A percentile compares a stretch with the other conserved stretches of the same genome.
Conservation (phyloP, 1,284 basidiomycete species). For the Moesziomyces parantarcticus region DNA sequence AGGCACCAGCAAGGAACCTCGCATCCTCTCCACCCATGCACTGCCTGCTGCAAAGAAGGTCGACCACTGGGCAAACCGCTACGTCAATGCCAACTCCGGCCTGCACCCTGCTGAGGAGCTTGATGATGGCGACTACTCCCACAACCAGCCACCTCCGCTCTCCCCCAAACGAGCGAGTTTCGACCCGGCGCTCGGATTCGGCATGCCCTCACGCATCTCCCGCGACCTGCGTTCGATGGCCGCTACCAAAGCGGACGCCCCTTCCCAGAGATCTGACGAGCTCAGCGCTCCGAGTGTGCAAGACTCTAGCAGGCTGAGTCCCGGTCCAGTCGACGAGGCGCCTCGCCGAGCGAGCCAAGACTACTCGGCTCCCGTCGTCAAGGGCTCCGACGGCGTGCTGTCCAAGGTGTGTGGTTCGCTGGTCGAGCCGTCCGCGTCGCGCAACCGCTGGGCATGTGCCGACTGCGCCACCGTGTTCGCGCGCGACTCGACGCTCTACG, state of each 20-base stretch:
- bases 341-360: constrained; percentile 21
- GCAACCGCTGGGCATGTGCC: constrained; percentile 52
- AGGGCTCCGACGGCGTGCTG: constrained; percentile 48
- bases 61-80: constrained; percentile 39
- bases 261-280: too few relatives aligned
- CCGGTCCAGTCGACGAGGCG: neutral
- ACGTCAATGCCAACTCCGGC: constrained; percentile 12
- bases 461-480: constrained; percentile 51
- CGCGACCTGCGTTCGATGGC: constrained; percentile 32
- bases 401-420: constrained; percentile 57
- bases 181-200: constrained; percentile 31
- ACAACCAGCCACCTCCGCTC: constrained; percentile 21
- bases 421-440: constrained; percentile 46
- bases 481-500: constrained; percentile 58
- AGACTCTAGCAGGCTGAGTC: neutral
- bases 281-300: neutral
- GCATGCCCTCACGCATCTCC: constrained; percentile 54
- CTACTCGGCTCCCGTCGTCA: constrained; percentile 46
- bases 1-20: constrained; percentile 27
- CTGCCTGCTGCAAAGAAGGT: constrained; percentile 12
- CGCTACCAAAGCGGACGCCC: neutral
- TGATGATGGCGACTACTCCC: constrained; percentile 12
- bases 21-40: constrained; percentile 4
- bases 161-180: constrained; percentile 29
- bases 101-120: neutral